These are phyloP conservation scores for Fraxinus angustifolia DNA, from an alignment of 305 asterid genomes.

Conservation along the genomic window DNA sequence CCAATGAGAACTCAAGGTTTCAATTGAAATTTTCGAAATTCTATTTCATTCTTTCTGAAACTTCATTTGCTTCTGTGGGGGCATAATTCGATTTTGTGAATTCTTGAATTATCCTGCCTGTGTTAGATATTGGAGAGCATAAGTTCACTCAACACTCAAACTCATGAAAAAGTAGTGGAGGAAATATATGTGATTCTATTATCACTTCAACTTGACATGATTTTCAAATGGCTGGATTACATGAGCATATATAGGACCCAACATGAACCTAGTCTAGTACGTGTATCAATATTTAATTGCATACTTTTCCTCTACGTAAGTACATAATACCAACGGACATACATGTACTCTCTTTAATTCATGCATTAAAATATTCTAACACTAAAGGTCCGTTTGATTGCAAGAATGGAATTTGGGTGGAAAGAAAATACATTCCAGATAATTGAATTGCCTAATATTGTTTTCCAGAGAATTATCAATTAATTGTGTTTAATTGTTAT, in stretches of 20 bases:
- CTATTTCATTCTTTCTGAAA: neutral
- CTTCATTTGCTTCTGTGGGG: neutral
- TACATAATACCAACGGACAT: neutral
- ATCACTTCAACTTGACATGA: neutral
- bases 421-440: too few relatives aligned
- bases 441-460: too few relatives aligned
- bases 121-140: neutral
- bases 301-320: neutral
- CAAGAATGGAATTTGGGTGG: too few relatives aligned
- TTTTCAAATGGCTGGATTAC: neutral
- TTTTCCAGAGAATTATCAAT: too few relatives aligned
- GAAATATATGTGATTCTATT: neutral
- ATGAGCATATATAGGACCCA: neutral
- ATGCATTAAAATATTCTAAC: neutral
- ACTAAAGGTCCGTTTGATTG: too few relatives aligned
- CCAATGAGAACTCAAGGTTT: neutral
- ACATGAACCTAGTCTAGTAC: neutral
- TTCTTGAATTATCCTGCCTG: neutral
- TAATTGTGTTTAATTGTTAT: too few relatives aligned
- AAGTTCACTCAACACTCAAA: neutral
- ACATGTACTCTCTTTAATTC: neutral
- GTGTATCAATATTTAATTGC: neutral
- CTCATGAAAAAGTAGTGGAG: neutral
- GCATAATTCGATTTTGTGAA: neutral
- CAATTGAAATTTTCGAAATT: neutral